Evolutionary conservation across 1,284 basidiomycete genomes (phyloP), one percentile per base, ranked within the genome.

Genomic region (Puccinia brachypodii): DNA sequence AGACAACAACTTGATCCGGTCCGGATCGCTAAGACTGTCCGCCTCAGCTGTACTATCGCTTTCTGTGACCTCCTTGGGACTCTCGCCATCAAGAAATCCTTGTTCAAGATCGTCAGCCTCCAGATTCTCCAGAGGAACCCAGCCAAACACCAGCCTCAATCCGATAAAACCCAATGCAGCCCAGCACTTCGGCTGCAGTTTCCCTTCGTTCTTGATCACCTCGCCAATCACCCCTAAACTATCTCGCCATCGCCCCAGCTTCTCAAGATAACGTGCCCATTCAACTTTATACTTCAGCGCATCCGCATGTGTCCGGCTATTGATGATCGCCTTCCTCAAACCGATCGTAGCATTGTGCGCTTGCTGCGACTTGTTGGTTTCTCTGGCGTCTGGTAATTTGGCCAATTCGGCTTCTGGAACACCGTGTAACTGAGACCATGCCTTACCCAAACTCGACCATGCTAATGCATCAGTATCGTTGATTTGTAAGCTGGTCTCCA

Each of bases 181-280:
- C 77, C 77, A 80, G 31, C 68, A 66, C 40, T n/a, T 22, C 2
- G 62, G 66, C 19, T 73, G 22, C 33, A 42, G 19, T 31, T 71
- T 72, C 7, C 77, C 77, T 38, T 80, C 77, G 40, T 72, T 33
- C 47, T 56, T 80, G 36, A 80, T 72, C 13, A 71, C 36, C 44
- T 80, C 77, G 13, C 77, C 40, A 28, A 80, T 58, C 16, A 80
- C 77, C 13, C 68, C 68, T 22, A 80, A 60, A 36, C 68, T 72
- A n/a, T 80, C 77, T 60, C 56, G 22, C 77, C 77, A 80, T 16
- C 77, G 77, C 0, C 68, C 66, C 25, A 62, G 38, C n/a, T 62
- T 73, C 58, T 80, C 77, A 44, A 80, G 77, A 58, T 80, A 80
- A 44, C 66, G 77, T 9, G 77, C 77, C 77, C 77, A 80, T 62